Evolutionary conservation across 2,329 filamentous ascomycete genomes (phyloP).

Genomic region (Colletotrichum horii): DNA sequence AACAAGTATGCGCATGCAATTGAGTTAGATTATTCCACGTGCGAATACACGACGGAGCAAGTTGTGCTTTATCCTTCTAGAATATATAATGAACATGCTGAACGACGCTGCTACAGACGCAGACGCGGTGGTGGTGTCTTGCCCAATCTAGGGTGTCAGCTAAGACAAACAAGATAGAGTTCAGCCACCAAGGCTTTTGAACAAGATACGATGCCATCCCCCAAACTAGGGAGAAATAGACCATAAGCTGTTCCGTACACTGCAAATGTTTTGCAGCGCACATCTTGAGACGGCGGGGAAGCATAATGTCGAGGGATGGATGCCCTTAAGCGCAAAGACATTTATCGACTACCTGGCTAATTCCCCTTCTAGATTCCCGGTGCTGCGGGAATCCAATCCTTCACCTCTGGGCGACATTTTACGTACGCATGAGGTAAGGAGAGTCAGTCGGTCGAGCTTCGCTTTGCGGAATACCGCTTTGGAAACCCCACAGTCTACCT

Average conservation of each 20-base stretch:
- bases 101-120: background rate
- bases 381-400: background rate
- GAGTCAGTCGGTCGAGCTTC: background rate
- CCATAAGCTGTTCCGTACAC: background rate
- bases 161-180: conserved; percentile 9
- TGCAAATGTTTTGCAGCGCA: background rate
- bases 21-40: background rate
- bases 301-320: background rate
- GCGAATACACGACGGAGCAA: background rate
- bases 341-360: background rate
- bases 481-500: too few species aligned
- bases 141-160: background rate
- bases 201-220: background rate
- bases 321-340: background rate
- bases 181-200: background rate
- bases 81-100: background rate
- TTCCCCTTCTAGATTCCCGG: background rate
- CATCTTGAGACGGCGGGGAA: background rate
- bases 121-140: background rate
- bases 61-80: background rate
- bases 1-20: background rate
- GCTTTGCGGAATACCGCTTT: background rate
- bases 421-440: background rate
- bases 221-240: background rate
- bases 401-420: background rate